These are phyloP conservation scores for Melastoma candidum DNA, from an alignment of 441 rosid species.

Conservation along the genomic window DNA sequence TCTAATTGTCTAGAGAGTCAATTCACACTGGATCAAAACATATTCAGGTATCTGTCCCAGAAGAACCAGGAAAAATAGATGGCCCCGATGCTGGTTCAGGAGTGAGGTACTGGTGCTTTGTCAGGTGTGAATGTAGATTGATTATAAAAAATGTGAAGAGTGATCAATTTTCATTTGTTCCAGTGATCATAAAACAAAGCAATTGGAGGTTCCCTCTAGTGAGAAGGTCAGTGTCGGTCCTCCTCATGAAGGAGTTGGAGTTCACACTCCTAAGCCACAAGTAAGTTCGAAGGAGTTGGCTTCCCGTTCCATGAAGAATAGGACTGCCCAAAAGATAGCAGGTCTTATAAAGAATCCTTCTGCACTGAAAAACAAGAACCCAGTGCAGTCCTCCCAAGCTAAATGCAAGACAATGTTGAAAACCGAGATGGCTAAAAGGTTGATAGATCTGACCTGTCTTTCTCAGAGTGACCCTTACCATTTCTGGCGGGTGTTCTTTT, in stretches of 20 bases:
- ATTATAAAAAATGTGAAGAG: too few species aligned
- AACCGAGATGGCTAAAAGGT: conserved; percentile 39
- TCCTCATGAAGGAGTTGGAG: conserved; percentile 19
- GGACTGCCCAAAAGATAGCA: conserved; percentile 53
- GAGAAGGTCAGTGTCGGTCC: conserved; percentile 31
- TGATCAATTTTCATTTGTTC: neutral
- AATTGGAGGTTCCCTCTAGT: conserved; percentile 14
- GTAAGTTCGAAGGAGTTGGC: conserved; percentile 27
- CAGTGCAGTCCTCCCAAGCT: conserved; percentile 40
- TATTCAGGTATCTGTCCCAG: too few species aligned
- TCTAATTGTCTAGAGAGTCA: too few species aligned
- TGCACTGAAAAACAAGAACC: conserved; percentile 37
- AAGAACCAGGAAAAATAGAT: too few species aligned
- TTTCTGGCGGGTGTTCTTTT: too few species aligned
- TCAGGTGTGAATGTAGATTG: too few species aligned
- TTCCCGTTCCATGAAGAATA: conserved; percentile 48
- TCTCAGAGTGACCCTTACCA: neutral
- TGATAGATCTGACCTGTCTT: conserved; percentile 3
- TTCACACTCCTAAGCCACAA: conserved; percentile 53
- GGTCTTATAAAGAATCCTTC: conserved; percentile 49
- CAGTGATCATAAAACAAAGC: conserved; percentile 15
- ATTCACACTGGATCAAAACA: too few species aligned
- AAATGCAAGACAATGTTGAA: conserved; percentile 21
- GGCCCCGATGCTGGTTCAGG: too few species aligned
- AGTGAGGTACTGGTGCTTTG: too few species aligned